A percentile compares a stretch with the other conserved stretches of the same genome.
These are phyloP conservation scores for Acanthamoeba royreba DNA, from an alignment of 208 protist genomes.

Conservation along the genomic window DNA sequence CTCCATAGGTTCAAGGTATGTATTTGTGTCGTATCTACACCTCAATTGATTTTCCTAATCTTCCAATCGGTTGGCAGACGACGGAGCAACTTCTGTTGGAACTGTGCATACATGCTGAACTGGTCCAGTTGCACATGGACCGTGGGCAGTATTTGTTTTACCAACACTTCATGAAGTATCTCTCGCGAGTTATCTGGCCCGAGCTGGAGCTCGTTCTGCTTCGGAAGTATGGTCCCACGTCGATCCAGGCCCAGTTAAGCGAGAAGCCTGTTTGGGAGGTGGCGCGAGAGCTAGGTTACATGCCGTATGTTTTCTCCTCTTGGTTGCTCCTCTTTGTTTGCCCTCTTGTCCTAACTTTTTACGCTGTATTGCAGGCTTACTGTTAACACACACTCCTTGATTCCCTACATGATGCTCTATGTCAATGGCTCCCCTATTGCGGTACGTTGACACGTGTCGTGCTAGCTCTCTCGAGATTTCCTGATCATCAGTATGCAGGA, in stretches of 20 bases:
- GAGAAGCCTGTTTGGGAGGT: neutral
- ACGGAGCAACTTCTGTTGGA: slow-evolving; percentile 5
- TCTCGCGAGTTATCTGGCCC: neutral
- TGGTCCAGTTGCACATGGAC: slow-evolving; percentile 14
- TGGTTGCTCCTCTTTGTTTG: neutral
- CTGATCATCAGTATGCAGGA: neutral
- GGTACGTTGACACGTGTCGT: neutral
- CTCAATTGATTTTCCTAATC: no score
- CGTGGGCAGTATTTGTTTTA: slow-evolving; percentile 4
- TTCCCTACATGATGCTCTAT: slow-evolving; percentile 6
- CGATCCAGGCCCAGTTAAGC: neutral
- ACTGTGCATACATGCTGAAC: neutral
- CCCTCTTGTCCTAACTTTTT: no score
- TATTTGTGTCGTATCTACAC: no score
- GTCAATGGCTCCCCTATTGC: neutral
- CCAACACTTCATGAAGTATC: neutral
- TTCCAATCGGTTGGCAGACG: no score
- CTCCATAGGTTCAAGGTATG: neutral
- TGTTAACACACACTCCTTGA: neutral
- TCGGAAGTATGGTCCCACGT: neutral
- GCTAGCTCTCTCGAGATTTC: neutral
- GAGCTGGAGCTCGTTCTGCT: slow-evolving; percentile 26
- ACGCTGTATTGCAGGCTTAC: neutral
- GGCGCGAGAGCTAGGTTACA: neutral
- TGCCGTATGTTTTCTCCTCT: neutral